phyloP scores from a whole-genome alignment of 352 stramenopile species.

The Phytopythium montanum region DNA sequence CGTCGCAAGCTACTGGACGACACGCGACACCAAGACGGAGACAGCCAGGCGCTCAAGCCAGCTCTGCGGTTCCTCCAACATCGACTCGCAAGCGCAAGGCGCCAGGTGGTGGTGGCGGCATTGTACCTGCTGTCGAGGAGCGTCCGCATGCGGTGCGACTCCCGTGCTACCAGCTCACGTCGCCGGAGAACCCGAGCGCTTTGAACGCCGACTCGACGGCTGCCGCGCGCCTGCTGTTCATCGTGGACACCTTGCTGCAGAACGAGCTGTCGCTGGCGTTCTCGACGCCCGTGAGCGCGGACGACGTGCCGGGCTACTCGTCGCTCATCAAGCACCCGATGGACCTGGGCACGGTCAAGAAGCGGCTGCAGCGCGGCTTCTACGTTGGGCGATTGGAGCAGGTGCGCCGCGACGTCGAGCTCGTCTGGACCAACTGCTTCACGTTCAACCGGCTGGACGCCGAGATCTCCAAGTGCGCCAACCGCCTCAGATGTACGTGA shows the following conservation, averaged over 20 bases:
- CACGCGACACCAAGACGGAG: constrained; percentile 56
- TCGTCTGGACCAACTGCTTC: constrained; percentile 87
- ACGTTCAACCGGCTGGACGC: constrained; percentile 75
- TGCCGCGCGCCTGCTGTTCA: constrained; percentile 45
- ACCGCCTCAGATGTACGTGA: constrained; percentile 72
- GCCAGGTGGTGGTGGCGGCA: constrained; percentile 2
- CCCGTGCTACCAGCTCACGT: constrained; percentile 54
- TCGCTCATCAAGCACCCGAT: constrained; percentile 82
- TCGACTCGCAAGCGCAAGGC: constrained; percentile 45
- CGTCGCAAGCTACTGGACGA: constrained; percentile 13
- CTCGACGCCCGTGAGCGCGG: constrained; percentile 55
- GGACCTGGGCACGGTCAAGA: constrained; percentile 90
- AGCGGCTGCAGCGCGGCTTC: constrained; percentile 58
- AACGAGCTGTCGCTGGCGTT: constrained; percentile 71
- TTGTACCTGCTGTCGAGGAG: background rate
- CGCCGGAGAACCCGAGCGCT: constrained; percentile 20
- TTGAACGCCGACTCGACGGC: constrained; percentile 46
- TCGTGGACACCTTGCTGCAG: constrained; percentile 57
- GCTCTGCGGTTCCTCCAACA: constrained; percentile 14
- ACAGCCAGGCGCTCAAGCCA: constrained; percentile 20
- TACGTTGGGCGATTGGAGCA: constrained; percentile 60
- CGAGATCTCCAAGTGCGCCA: constrained; percentile 78
- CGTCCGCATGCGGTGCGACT: constrained; percentile 43
- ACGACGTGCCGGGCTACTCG: constrained; percentile 67
- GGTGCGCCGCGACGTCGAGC: constrained; percentile 59